Evolutionary conservation across 164 flowering plant species (phyloP), one percentile per base, ranked within the genome.

Genomic region (Warburgia ugandensis): DNA sequence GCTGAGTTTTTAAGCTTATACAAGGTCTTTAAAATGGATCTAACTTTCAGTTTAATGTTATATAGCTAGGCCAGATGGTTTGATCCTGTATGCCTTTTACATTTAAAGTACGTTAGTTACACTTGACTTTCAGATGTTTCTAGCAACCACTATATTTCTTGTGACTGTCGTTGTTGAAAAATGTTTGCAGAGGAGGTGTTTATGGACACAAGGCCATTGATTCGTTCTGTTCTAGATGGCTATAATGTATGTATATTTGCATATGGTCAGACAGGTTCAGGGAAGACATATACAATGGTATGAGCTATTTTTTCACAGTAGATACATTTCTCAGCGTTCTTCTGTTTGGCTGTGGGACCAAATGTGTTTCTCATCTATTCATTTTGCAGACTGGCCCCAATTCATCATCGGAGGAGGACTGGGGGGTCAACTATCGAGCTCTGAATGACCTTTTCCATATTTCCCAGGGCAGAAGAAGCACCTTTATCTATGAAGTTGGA

Each of bases 221-320:
- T 92, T 55, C 77, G 94, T 14, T 83, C 95, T 45, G 85, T 88
- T 29, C 88, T 92, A 36, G 98, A 92, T 75, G 98, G 98, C 21
- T 92, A 67, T 63, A 88, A 86, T 68, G 96, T 92, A 0, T 92
- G 98, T 66, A 92, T 92, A 19, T 88, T 92, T 73, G 96, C 98
- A 2, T 88, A 88, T 72, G 98, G 98, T 45, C 98, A 92, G 74
- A 92, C 98, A 53, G 97, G 97, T 23, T 91, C 96, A 2, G 97
- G 96, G 50, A 91, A 91, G 64, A 87, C 96, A 3, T 83, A 85
- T 48, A 92, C 98, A 28, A 88, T 92, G 98, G 96, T 92, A 66
- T 42, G 23, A 14, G 30, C 29, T 50, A 13, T 37, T 40, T 21
- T 31, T 40, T 20, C 16, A 20, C 36, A 40, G 5, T 21, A 4